phyloP scores from a whole-genome alignment of 1,139 yeast genomes.

The Sugiyamaella neomexicana region DNA sequence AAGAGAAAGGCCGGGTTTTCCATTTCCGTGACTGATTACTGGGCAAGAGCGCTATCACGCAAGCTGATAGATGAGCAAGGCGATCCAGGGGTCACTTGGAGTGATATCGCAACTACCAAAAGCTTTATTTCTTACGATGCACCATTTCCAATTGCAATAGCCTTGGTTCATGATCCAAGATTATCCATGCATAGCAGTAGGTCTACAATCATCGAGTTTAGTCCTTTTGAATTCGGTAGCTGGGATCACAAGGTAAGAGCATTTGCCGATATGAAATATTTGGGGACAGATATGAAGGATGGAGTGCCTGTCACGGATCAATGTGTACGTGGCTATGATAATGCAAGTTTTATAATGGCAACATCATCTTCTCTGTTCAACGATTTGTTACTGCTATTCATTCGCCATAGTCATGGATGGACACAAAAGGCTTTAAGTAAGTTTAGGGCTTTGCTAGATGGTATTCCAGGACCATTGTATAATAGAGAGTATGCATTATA shows the following conservation, averaged over 20 bases:
- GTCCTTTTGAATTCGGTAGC: constrained; percentile 82
- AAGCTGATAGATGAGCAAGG: constrained; percentile 60
- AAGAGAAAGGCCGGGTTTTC: constrained; percentile 71
- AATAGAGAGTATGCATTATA: constrained; percentile 28
- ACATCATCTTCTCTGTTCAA: constrained; percentile 78
- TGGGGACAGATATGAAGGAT: constrained; percentile 64
- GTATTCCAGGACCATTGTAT: constrained; percentile 10
- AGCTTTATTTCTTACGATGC: constrained; percentile 57
- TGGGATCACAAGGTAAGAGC: constrained; percentile 79
- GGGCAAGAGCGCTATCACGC: constrained; percentile 82
- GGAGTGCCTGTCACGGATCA: constrained; percentile 60
- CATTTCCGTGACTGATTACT: constrained; percentile 70
- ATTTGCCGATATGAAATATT: constrained; percentile 66
- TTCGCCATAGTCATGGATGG: constrained; percentile 17
- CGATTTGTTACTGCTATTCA: constrained; percentile 43
- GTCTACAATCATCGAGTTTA: constrained; percentile 75
- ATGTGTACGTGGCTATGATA: constrained; percentile 72
- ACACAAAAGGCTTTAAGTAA: constrained; percentile 7
- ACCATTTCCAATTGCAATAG: constrained; percentile 82
- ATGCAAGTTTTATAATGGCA: constrained; percentile 72
- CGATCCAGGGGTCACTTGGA: constrained; percentile 67
- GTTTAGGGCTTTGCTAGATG: constrained; percentile 14
- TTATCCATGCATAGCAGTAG: constrained; percentile 39
- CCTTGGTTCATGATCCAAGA: constrained; percentile 72
- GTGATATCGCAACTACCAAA: constrained; percentile 55